Evolutionary conservation across 1,139 yeast species (phyloP).

Genomic region (Nadsonia starkeyi-henricii): DNA sequence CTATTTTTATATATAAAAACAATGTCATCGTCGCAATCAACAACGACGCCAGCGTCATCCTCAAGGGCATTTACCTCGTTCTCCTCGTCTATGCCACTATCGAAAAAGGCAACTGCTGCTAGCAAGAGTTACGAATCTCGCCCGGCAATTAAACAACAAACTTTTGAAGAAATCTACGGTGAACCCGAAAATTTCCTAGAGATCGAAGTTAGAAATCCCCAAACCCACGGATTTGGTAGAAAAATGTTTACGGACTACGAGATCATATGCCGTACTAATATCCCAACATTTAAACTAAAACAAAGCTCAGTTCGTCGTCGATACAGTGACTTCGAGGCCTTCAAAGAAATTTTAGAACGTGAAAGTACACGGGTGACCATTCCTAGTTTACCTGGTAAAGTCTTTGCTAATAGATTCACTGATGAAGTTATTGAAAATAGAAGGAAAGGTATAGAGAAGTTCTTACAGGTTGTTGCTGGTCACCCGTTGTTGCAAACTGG

Average conservation of each 20-base stretch:
- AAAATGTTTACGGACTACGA: slow-evolving; percentile 84
- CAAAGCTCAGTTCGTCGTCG: slow-evolving; percentile 65
- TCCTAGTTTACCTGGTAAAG: slow-evolving; percentile 82
- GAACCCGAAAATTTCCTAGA: slow-evolving; percentile 93
- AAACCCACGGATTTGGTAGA: slow-evolving; percentile 60
- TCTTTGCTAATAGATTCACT: slow-evolving; percentile 57
- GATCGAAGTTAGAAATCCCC: slow-evolving; percentile 68
- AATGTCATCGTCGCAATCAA: background rate
- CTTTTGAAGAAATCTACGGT: slow-evolving; percentile 74
- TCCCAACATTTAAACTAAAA: slow-evolving; percentile 70
- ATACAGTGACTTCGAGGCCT: slow-evolving; percentile 79
- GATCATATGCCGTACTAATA: slow-evolving; percentile 57
- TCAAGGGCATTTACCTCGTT: background rate
- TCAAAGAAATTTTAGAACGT: slow-evolving; percentile 59
- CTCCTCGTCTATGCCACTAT: background rate
- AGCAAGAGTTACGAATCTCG: slow-evolving; percentile 22
- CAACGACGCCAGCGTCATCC: background rate
- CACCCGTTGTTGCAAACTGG: slow-evolving; percentile 92
- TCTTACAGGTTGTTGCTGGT: slow-evolving; percentile 70
- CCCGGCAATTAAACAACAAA: slow-evolving; percentile 41
- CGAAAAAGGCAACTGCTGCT: background rate
- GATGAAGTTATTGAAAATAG: slow-evolving; percentile 77
- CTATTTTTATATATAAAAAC: too few species aligned
- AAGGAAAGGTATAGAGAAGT: slow-evolving; percentile 70
- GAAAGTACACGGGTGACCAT: slow-evolving; percentile 68